Percentiles rank a stretch among this genome's conserved stretches.
phyloP scores from a whole-genome alignment of 352 stramenopile species.

The Phytophthora citricola region DNA sequence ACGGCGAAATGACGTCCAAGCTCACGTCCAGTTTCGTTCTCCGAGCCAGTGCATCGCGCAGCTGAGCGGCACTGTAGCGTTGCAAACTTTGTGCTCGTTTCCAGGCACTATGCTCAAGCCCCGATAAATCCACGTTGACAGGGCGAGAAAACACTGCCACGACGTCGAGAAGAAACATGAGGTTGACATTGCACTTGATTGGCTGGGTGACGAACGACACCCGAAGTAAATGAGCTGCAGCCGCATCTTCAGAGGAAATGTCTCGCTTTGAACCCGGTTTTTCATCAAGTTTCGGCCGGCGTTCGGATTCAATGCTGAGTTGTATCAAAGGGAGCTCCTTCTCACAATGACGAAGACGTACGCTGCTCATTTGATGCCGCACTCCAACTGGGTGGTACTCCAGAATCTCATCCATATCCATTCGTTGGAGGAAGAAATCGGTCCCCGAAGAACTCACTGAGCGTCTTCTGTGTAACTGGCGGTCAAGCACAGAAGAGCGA shows the following conservation, averaged over 20 bases:
- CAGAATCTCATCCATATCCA: constrained; percentile 78
- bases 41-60: constrained; percentile 69
- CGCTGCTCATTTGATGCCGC: constrained; percentile 75
- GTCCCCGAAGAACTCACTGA: constrained; percentile 34
- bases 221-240: constrained; percentile 44
- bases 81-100: constrained; percentile 77
- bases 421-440: constrained; percentile 75
- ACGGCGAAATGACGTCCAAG: constrained; percentile 81
- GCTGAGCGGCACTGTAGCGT: constrained; percentile 77
- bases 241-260: constrained; percentile 8
- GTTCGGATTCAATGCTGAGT: constrained; percentile 62
- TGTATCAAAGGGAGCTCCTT: constrained; percentile 73
- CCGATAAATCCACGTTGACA: constrained; percentile 77
- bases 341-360: constrained; percentile 74
- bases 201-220: constrained; percentile 81
- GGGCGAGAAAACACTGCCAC: constrained; percentile 76
- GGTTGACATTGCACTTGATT: constrained; percentile 81
- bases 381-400: constrained; percentile 65
- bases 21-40: constrained; percentile 78
- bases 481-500: constrained; percentile 18
- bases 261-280: constrained; percentile 28
- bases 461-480: constrained; percentile 17
- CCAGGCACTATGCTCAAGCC: constrained; percentile 77
- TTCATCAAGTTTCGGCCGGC: constrained; percentile 23
- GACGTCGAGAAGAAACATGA: constrained; percentile 77